Conservation (phyloP, 2,329 filamentous ascomycete genomes). For the Botryosphaeria dothidea region DNA sequence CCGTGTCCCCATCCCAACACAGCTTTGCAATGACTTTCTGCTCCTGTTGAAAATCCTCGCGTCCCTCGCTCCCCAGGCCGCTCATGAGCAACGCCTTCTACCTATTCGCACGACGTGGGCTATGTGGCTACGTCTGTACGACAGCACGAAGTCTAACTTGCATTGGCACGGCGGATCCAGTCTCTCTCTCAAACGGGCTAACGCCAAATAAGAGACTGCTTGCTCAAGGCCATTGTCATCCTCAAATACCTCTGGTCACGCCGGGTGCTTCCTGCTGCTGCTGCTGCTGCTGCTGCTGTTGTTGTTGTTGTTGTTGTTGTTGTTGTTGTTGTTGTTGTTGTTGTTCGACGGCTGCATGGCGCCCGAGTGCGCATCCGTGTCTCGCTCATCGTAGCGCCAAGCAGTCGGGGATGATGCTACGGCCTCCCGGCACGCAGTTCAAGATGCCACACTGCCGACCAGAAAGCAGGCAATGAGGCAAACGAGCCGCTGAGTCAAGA, state of each 20-base stretch:
- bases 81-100: neutral
- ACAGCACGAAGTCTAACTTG: neutral
- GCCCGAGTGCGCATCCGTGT: neutral
- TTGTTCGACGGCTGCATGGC: neutral
- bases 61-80: too few species aligned
- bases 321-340: too few species aligned
- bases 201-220: neutral
- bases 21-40: neutral
- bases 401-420: neutral
- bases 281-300: neutral
- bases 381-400: neutral
- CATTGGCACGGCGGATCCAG: neutral
- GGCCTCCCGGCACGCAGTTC: neutral
- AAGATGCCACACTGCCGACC: too few species aligned
- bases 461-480: constrained; percentile 1
- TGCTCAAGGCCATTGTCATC: neutral
- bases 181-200: neutral
- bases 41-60: neutral
- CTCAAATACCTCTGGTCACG: neutral
- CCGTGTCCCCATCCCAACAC: neutral
- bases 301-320: too few species aligned
- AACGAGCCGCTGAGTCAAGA: neutral
- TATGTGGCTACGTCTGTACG: neutral
- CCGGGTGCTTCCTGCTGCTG: neutral
- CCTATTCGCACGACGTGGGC: neutral